Conservation (phyloP, 805 yeast species). For the Candida fluviatilis region DNA sequence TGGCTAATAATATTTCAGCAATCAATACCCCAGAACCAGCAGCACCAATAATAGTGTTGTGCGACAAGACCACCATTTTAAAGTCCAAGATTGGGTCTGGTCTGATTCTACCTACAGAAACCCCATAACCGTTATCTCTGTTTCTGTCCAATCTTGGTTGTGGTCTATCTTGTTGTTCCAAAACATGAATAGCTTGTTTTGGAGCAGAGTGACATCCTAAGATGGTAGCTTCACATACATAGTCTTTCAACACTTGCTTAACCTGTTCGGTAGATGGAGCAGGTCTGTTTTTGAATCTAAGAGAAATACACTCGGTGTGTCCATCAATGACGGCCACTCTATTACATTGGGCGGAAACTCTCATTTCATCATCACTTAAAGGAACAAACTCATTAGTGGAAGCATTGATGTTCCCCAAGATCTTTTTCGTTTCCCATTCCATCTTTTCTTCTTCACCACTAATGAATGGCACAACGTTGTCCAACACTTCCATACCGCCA, state of each 20-base stretch:
- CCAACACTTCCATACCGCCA: slow-evolving; percentile 89
- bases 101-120: slow-evolving; percentile 91
- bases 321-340: slow-evolving; percentile 97
- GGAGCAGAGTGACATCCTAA: slow-evolving; percentile 92
- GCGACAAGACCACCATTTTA: slow-evolving; percentile 97
- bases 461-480: slow-evolving; percentile 91
- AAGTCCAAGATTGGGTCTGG: slow-evolving; percentile 89
- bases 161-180: slow-evolving; percentile 91
- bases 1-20: slow-evolving; percentile 83
- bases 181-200: slow-evolving; percentile 81
- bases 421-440: slow-evolving; percentile 97
- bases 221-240: slow-evolving; percentile 76
- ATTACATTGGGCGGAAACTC: slow-evolving; percentile 93
- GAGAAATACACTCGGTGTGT: slow-evolving; percentile 91
- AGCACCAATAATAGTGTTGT: slow-evolving; percentile 96
- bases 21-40: slow-evolving; percentile 97
- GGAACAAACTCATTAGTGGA: slow-evolving; percentile 53
- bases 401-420: slow-evolving; percentile 62
- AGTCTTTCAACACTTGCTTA: slow-evolving; percentile 63
- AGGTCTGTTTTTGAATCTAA: slow-evolving; percentile 75
- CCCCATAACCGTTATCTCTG: slow-evolving; percentile 91
- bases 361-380: slow-evolving; percentile 64
- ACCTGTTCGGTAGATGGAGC: slow-evolving; percentile 83
- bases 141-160: slow-evolving; percentile 97
- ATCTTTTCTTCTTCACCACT: slow-evolving; percentile 97